phyloP scores from a whole-genome alignment of 306 rosid species.

The Fragaria ananassa region DNA sequence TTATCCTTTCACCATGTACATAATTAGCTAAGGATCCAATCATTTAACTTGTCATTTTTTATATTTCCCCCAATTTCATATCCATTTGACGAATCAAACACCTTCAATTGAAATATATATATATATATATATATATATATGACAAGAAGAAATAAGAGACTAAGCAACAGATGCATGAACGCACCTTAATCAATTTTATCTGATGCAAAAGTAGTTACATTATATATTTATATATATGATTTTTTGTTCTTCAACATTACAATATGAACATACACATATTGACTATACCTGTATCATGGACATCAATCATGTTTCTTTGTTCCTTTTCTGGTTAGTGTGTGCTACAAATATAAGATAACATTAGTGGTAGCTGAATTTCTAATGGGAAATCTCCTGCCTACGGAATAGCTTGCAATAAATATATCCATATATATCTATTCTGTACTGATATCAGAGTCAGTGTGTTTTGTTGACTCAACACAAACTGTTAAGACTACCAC shows the following conservation, averaged over 20 bases:
- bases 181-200: background rate
- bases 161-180: constrained; percentile 9
- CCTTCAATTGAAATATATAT: background rate
- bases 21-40: background rate
- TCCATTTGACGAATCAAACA: background rate
- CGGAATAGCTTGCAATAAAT: constrained; percentile 1
- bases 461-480: constrained; percentile 27
- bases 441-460: background rate
- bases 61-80: background rate
- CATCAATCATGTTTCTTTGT: background rate
- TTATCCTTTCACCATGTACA: background rate
- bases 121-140: background rate
- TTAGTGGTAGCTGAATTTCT: constrained; percentile 18
- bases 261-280: background rate
- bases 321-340: constrained; percentile 1
- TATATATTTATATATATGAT: background rate
- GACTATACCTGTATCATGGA: background rate
- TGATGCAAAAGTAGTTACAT: background rate
- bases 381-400: constrained; percentile 13
- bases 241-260: background rate
- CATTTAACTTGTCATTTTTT: background rate
- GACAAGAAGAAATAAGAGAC: too few relatives aligned
- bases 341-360: constrained; percentile 15
- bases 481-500: background rate
- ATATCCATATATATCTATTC: background rate